Evolutionary conservation across 1,284 basidiomycete species (phyloP), one percentile per base, ranked within the genome.

Genomic region (Puccinia polysora): DNA sequence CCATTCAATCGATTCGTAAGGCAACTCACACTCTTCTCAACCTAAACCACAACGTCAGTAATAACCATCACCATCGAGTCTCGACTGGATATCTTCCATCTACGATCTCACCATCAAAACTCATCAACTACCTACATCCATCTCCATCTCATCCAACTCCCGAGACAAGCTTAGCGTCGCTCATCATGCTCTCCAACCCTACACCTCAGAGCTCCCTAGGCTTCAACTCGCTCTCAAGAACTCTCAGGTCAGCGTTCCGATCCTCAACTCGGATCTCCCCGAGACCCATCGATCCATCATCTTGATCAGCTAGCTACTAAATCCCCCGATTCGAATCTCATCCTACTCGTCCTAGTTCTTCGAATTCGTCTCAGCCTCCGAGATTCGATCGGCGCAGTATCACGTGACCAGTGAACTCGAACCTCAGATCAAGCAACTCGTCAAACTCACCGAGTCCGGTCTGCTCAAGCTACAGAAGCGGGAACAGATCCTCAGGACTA

Each of bases 321-420:
- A 15, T 53, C 12, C 14, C n/a, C n/a, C n/a, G n/a, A n/a, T n/a
- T n/a, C n/a, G n/a, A n/a, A n/a, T n/a, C n/a, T n/a, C n/a, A n/a
- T n/a, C n/a, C n/a, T n/a, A n/a, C n/a, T n/a, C n/a, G n/a, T n/a
- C n/a, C n/a, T n/a, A 72, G 69, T 64, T 72, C 15, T 72, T 55
- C 40, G 69, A 72, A 52, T 25, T 72, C 2, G 69, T 72, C 36
- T 63, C 69, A 12, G 60, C 64, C n/a, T 64, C 69, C 4, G 69
- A 72, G 23, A 64, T 72, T 15, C 4, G 49, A 10, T 15, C 47
- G 1, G 69, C 69, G 23, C 69, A 56, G 45, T 72, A 53, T 38
- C 60, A 64, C 45, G n/a, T 53, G n/a, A 72, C 34, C 2, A 43
- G 25, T 23, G 69, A 72, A 64, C 43, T 72, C 1, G 60, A 72